Evolutionary conservation across 257 asterid species (phyloP), one percentile per base, ranked within the genome.

Genomic region (Salvia hispanica): DNA sequence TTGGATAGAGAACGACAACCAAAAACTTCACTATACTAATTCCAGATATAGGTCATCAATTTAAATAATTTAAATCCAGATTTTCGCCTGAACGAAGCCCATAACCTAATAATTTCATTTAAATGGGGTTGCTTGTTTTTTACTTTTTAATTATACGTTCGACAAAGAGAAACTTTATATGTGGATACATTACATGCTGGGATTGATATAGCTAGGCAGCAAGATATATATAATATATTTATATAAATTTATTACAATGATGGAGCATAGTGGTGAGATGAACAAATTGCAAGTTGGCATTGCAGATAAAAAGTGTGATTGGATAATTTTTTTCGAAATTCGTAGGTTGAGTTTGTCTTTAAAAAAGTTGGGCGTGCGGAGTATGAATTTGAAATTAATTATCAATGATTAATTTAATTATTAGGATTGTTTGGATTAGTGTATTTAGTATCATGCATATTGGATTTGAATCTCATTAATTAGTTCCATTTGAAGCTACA

Each of bases 41-140:
- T 25, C 31, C 31, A 25, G 31, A 25, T 25, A 25, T 25, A 25
- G 31, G 31, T 25, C 31, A 25, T 25, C 31, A 25, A 25, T 25
- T 0, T 6, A 57, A 57, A 3, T 5, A 10, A 28, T n/a, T 15
- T 18, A 8, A 8, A 7, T 2, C 31, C 34, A 60, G 6, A 42
- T 42, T 40, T 14, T 60, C 15, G 52, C 36, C 37, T 60, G 15
- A 40, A 60, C 31, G 42, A 15, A 60, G 15, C 31, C 51, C 51
- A 4, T 40, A 37, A 15, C 9, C 65, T 25, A 60, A 60, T 58
- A 10, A 60, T 60, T 60, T 40, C 52, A 60, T 9, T 60, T 60
- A n/a, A 16, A 15, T 15, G 33, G 9, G 0, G 47, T 15, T 36
- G 31, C 46, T 37, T 36, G n/a, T 37, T 59, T 37, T 7, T n/a